Conservation (phyloP, 345 rosid species). For the Isatis tinctoria region DNA sequence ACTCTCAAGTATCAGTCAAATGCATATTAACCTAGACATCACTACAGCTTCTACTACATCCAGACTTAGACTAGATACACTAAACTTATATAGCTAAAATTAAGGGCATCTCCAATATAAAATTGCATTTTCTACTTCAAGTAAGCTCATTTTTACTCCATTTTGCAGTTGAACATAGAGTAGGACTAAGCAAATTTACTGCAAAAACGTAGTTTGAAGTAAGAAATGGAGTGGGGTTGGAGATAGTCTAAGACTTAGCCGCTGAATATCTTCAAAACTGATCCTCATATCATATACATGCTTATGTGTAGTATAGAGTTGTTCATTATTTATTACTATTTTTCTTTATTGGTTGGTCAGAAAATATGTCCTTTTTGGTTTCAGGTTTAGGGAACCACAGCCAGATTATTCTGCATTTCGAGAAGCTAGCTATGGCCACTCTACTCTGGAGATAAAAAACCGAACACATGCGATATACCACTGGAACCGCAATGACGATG, state of each 20-base stretch:
- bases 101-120: no score
- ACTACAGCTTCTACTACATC: background rate
- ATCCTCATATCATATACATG: background rate
- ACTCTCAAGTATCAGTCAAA: background rate
- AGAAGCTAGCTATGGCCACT: conserved; percentile 95
- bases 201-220: no score
- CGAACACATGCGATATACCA: conserved; percentile 85
- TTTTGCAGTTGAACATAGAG: no score
- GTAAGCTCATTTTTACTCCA: no score
- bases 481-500: conserved; percentile 93
- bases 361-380: conserved; percentile 4
- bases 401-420: conserved; percentile 92
- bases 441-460: conserved; percentile 77
- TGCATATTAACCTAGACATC: background rate
- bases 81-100: background rate
- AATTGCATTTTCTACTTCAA: no score
- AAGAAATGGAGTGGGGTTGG: no score
- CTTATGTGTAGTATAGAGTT: background rate
- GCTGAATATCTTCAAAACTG: background rate
- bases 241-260: background rate
- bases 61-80: background rate
- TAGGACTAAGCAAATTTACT: no score
- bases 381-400: conserved; percentile 80
- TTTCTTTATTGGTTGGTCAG: no score
- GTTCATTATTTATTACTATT: background rate